These are phyloP conservation scores for Lantana camara DNA, from an alignment of 257 asterid species.

Conservation along the genomic window DNA sequence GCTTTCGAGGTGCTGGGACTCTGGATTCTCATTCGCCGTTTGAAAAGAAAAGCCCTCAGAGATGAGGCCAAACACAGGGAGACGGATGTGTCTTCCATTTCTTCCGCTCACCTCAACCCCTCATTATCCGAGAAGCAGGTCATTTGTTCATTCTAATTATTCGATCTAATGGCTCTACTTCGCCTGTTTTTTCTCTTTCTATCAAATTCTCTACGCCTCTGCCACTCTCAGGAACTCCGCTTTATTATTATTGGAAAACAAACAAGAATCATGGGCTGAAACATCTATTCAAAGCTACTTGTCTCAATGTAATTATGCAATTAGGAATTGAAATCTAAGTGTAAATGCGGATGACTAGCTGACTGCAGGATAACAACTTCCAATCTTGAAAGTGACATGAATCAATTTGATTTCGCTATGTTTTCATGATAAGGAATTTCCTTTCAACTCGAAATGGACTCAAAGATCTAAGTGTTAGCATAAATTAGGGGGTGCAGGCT, in stretches of 20 bases:
- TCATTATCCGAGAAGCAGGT: conserved; percentile 69
- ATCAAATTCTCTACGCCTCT: not conserved
- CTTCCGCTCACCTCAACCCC: conserved; percentile 44
- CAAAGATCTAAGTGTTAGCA: conserved; percentile 1
- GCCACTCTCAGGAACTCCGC: not conserved
- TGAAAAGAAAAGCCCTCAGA: conserved; percentile 45
- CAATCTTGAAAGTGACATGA: not conserved
- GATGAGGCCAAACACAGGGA: conserved; percentile 37
- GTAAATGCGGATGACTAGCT: not conserved
- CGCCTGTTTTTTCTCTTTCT: not conserved
- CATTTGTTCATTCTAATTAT: not conserved
- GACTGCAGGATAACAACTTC: not conserved
- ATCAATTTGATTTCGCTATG: not conserved
- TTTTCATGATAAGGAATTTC: not conserved
- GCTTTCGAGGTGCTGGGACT: conserved; percentile 58
- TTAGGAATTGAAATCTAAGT: not conserved
- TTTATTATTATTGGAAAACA: not conserved
- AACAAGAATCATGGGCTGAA: not conserved
- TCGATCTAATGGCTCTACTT: not conserved
- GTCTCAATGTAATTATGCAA: not conserved
- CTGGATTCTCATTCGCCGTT: conserved; percentile 55
- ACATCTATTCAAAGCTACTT: not conserved
- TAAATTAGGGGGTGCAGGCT: not conserved
- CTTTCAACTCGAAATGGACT: not conserved
- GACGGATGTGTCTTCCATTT: conserved; percentile 20